Percentiles rank a stretch among this genome's conserved stretches.
phyloP scores from a whole-genome alignment of 2,329 filamentous ascomycete species.

The Colletotrichum sp. region DNA sequence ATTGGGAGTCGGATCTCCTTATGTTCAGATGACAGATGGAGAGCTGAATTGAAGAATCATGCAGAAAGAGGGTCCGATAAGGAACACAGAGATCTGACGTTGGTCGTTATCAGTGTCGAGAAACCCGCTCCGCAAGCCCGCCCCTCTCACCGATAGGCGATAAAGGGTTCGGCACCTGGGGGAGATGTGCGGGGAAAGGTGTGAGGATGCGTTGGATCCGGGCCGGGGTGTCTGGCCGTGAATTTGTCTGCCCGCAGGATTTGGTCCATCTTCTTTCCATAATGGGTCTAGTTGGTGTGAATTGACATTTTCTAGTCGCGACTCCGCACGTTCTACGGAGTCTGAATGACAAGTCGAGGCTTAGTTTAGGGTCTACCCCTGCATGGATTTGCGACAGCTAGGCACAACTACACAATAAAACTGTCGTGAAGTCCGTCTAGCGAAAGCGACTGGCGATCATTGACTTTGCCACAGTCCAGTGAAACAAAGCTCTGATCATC shows the following conservation, averaged over 20 bases:
- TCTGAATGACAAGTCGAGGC: background rate
- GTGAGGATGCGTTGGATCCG: background rate
- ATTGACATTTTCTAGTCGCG: background rate
- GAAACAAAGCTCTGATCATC: background rate
- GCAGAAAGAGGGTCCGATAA: background rate
- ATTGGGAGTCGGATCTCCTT: background rate
- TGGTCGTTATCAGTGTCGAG: background rate
- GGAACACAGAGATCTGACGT: background rate
- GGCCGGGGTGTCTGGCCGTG: background rate
- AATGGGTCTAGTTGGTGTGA: background rate
- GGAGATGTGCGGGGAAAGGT: background rate
- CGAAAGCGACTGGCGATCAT: background rate
- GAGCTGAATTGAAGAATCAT: background rate
- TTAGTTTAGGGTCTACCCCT: background rate
- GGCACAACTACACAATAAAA: background rate
- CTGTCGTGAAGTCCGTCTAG: background rate
- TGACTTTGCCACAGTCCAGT: background rate
- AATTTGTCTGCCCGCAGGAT: background rate
- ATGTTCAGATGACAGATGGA: background rate
- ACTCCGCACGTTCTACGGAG: background rate
- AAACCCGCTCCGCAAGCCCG: background rate
- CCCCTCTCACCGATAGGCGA: background rate
- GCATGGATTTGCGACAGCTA: background rate
- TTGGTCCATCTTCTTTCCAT: constrained; percentile 7
- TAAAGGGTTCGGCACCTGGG: background rate